phyloP scores from a whole-genome alignment of 345 rosid genomes.

The Isatis tinctoria region DNA sequence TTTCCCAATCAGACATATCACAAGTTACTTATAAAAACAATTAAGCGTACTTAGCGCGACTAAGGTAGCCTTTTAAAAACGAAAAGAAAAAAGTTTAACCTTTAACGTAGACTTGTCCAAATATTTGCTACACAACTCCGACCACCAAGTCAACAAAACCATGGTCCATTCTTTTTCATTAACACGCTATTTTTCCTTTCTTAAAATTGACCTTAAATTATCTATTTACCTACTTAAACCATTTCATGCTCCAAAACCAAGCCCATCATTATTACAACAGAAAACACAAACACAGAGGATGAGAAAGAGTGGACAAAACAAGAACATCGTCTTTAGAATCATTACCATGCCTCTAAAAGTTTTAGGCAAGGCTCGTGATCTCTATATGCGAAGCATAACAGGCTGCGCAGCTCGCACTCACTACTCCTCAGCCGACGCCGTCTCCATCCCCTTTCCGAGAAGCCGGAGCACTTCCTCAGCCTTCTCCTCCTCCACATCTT shows the following conservation, averaged over 20 bases:
- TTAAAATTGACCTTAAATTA: slow-evolving; percentile 8
- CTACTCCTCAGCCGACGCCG: slow-evolving; percentile 21
- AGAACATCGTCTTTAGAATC: slow-evolving; percentile 44
- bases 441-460: slow-evolving; percentile 40
- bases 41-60: no score
- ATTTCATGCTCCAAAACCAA: background rate
- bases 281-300: background rate
- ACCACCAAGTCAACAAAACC: slow-evolving; percentile 27
- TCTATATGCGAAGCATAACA: slow-evolving; percentile 59
- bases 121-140: background rate
- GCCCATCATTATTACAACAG: background rate
- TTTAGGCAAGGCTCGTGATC: slow-evolving; percentile 57
- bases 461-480: slow-evolving; percentile 48
- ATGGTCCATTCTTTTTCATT: slow-evolving; percentile 9
- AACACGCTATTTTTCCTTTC: slow-evolving; percentile 12
- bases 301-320: slow-evolving; percentile 22
- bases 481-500: slow-evolving; percentile 27
- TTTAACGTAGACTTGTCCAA: background rate
- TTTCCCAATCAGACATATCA: background rate
- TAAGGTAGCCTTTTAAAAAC: no score
- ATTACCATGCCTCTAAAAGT: slow-evolving; percentile 43
- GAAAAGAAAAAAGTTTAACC: no score
- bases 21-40: background rate
- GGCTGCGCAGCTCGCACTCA: slow-evolving; percentile 39
- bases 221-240: slow-evolving; percentile 17